Base-by-base conservation (phyloP, 2,329 filamentous ascomycete species). In the Dactylonectria estremocensis region DNA sequence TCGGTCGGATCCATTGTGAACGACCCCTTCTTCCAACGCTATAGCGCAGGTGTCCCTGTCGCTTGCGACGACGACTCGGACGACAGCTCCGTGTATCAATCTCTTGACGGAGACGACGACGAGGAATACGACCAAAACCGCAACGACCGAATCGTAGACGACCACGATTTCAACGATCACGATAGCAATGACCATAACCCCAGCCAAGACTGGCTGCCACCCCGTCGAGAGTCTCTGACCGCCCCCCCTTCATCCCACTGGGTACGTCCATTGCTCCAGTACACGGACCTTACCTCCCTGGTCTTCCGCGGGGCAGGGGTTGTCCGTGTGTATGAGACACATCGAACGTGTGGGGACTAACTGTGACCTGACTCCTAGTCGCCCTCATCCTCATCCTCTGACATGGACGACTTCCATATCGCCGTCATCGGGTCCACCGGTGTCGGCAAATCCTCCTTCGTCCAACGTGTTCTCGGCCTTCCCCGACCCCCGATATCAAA, bases 381-480 rank as follows among this genome's bases (percentile, higher is more conserved):
- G 53, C 76, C 74, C 59, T 28, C 24, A 28, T 28, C 24, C 24
- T 69, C 74, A 61, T 69, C 76, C 64, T 71, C 76, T 76, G 77
- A 74, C 67, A 90, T 90, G 88, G 88, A 90, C 69, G 83, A 85
- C 72, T 86, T 90, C 76, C 91, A 90, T 76, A 89, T 93, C 72
- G 89, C 89, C 74, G 85, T 92, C 67, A 89, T 93, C 77, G 91
- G 91, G 74, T 87, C 89, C 77, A 84, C 86, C 73, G 89, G 89
- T 67, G 90, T 91, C 54, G 91, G 91, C 71, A 93, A 93, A 79
- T 91, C 90, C 57, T 87, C 89, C 53, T 91, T 92, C 75, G 89
- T 92, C 75, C 90, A 92, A 79, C 87, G 86, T 52, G 88, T 89
- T 61, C 83, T 91, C 69, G 87, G 88, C 61, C 80, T 91, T 22